Evolutionary conservation across 306 rosid genomes (phyloP), one percentile per base, ranked within the genome.

Genomic region (Mimosa pudica): DNA sequence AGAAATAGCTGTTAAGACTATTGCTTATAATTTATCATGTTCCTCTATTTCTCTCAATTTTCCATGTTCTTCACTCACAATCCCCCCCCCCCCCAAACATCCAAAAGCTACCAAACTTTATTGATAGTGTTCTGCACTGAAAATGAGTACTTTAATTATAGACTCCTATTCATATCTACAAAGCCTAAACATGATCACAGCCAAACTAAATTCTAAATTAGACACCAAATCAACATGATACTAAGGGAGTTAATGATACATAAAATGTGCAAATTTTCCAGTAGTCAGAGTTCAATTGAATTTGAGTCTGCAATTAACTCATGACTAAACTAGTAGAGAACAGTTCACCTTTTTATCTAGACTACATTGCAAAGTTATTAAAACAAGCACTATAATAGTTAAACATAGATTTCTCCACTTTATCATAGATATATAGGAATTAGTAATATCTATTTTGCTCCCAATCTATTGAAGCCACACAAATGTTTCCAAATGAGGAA

Each of bases 221-320:
- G 44, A 35, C 36, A 52, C 44, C 48, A 16, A 6, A 71, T 45
- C 38, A 20, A 46, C 9, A 5, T 1, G 30, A 51, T 72, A 24
- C 30, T 48, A 4, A 30, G 60, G 12, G 52, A 12, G 11, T 30
- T 6, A 71, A 71, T 30, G 32, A 44, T 11, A 30, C 20, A 7
- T 30, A 32, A 17, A 20, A 17, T 16, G 49, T 4, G 35, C 10
- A 52, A 52, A 73, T 73, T 7, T 35, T 54, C 77, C 64, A 17
- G 33, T 73, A 30, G 32, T 52, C 61, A 63, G 69, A 82, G 74
- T 76, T 76, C 45, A 82, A 76, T 35, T 45, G 76, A 45, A 63
- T 71, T 76, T 44, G 76, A 24, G 73, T 70, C 32, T 12, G 74
- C 61, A 72, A 63, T 58, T 51, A 58, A 75, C 70, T 74, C 68